Base-by-base conservation (phyloP, 257 asterid genomes). In the Euphrasia confusa region DNA sequence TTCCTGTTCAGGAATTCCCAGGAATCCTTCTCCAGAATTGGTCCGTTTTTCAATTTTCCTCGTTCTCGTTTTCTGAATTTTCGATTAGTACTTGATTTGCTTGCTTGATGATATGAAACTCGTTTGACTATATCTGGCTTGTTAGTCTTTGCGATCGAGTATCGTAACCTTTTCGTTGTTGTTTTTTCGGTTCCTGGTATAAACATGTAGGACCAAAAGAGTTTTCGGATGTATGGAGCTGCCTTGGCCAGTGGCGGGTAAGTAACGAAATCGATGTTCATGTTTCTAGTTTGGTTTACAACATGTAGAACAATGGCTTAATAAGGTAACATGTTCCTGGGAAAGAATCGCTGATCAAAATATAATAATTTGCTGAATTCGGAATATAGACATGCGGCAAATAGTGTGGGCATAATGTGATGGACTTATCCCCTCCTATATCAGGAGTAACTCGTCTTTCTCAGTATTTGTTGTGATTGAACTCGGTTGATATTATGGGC, bases 161-260 rank as follows among this genome's bases (percentile, higher is more conserved):
- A 44, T 7, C 12, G 13, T 54, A 32, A 48, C 62, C 44, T 44
- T 54, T 44, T 44, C 49, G 8, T 57, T 7, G 13, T 45, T 14
- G 3, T 60, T 57, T 57, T 66, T 7, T 61, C 53, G 52, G 10
- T 53, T 14, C 33, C 17, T 58, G 24, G 42, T 68, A 17, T 64
- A 14, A 61, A 27, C 52, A 35, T 72, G 64, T 64, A 90, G 96
- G 96, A 27, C 96, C 95, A 1, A 85, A 74, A 74, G 95, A 87
- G 68, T 90, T 90, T 76, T 67, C 89, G 26, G 90, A 79, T 8
- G 55, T 90, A 24, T 87, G 97, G 96, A 81, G 77, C 72, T 85
- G 95, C 76, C 93, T 90, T 68, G 88, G 80, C 15, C 90, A 84
- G 53, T 90, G 95, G 97, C 78, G 90, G 86, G 96, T 89, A 67